A percentile compares a stretch with the other conserved stretches of the same genome.
Conservation (phyloP, 768 basidiomycete genomes). For the Astraeus odoratus region DNA sequence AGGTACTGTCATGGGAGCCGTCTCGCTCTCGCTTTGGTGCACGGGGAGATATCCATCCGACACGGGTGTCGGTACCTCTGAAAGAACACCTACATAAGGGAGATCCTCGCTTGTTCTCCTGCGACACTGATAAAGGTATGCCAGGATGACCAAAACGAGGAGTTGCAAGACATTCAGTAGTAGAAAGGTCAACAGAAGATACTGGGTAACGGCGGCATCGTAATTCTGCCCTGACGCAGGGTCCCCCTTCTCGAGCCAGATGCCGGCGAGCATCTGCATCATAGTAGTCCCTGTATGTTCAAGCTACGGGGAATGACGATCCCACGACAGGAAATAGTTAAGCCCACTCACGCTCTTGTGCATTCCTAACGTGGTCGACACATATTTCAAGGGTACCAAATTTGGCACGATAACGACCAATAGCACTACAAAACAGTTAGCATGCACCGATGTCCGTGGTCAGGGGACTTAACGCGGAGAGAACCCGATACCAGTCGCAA, state of each 20-base stretch:
- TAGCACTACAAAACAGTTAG: slow-evolving; percentile 40
- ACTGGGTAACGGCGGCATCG: slow-evolving; percentile 36
- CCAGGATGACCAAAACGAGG: slow-evolving; percentile 42
- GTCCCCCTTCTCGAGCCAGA: slow-evolving; percentile 45
- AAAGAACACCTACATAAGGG: slow-evolving; percentile 11
- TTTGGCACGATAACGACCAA: slow-evolving; percentile 69
- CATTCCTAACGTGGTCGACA: slow-evolving; percentile 70
- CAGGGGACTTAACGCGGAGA: slow-evolving; percentile 43
- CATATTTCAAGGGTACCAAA: slow-evolving; percentile 63
- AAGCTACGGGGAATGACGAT: slow-evolving; percentile 36
- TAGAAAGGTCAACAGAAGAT: slow-evolving; percentile 52
- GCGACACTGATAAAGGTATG: slow-evolving; percentile 40
- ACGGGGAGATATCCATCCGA: slow-evolving; percentile 2
- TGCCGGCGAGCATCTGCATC: slow-evolving; percentile 66
- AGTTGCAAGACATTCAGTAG: slow-evolving; percentile 52
- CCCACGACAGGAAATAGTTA: background rate
- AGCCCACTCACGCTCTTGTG: slow-evolving; percentile 61
- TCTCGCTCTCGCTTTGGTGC: background rate
- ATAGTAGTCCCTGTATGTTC: slow-evolving; percentile 71
- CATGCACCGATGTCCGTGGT: background rate
- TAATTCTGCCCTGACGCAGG: slow-evolving; percentile 5
- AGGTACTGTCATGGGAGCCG: slow-evolving; percentile 4
- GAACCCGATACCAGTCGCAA: slow-evolving; percentile 67
- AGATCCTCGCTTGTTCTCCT: slow-evolving; percentile 17
- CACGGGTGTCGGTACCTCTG: background rate